phyloP scores from a whole-genome alignment of 148 eudicot genomes.

The Camellia lanceoleosa region DNA sequence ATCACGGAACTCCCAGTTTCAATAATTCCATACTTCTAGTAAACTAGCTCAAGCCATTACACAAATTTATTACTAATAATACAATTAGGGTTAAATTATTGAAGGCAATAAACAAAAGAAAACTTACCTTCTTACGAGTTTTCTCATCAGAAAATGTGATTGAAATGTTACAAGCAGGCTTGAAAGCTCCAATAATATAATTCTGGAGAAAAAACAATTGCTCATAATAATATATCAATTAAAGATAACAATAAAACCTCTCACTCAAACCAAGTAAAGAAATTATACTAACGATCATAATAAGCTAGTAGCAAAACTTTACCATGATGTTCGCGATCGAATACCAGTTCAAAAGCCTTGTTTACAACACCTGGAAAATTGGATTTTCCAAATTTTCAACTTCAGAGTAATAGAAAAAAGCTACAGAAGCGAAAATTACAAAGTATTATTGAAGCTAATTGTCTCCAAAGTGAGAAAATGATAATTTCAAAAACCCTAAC shows the following conservation, averaged over 20 bases:
- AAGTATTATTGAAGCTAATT: background rate
- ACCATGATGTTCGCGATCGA: constrained; percentile 19
- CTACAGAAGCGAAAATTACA: background rate
- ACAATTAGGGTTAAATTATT: background rate
- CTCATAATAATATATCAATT: background rate
- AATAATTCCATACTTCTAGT: background rate
- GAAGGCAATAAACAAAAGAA: background rate
- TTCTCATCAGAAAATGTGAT: constrained; percentile 77
- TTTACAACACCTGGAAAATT: background rate
- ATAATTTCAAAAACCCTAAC: background rate
- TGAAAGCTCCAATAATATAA: constrained; percentile 90
- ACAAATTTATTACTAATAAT: background rate
- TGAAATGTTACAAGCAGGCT: constrained; percentile 85
- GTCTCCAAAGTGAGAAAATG: too few species aligned
- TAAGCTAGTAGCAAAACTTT: background rate
- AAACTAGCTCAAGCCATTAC: background rate
- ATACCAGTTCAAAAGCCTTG: constrained; percentile 4
- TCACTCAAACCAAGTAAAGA: too few species aligned
- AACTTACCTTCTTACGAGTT: constrained; percentile 78
- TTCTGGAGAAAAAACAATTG: constrained; percentile 39
- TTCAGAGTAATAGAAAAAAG: background rate
- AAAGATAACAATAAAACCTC: background rate
- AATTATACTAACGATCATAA: background rate
- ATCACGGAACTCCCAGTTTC: background rate
- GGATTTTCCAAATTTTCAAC: background rate